Conservation (phyloP, 306 rosid genomes). For the barrel medic (Medicago truncatula) region MtrunA17r5.0-ANR NC_053046.1:29299501-29300000, state of each 20-base stretch:
- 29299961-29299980: constrained; percentile 56
- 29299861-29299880: constrained; percentile 27
- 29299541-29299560: constrained; percentile 20
- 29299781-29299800: constrained; percentile 94
- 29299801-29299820: constrained; percentile 51
- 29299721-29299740: constrained; percentile 79
- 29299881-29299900: constrained; percentile 66
- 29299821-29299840: not conserved
- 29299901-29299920: constrained; percentile 94
- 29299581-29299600: not conserved
- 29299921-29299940: constrained; percentile 70
- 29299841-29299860: not conserved
- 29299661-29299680: constrained; percentile 83
- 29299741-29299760: constrained; percentile 58
- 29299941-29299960: constrained; percentile 57
- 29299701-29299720: constrained; percentile 73
- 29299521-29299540: constrained; percentile 98
- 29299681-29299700: constrained; percentile 70
- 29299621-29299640: constrained; percentile 10
- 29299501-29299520: constrained; percentile 94
- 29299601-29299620: not conserved
- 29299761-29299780: constrained; percentile 64
- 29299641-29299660: constrained; percentile 94
- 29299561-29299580: not conserved
- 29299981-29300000: constrained; percentile 86